A percentile compares a stretch with the other conserved stretches of the same genome.
phyloP scores from a whole-genome alignment of 345 rosid genomes.

The Crucihimalaya himalaica region DNA sequence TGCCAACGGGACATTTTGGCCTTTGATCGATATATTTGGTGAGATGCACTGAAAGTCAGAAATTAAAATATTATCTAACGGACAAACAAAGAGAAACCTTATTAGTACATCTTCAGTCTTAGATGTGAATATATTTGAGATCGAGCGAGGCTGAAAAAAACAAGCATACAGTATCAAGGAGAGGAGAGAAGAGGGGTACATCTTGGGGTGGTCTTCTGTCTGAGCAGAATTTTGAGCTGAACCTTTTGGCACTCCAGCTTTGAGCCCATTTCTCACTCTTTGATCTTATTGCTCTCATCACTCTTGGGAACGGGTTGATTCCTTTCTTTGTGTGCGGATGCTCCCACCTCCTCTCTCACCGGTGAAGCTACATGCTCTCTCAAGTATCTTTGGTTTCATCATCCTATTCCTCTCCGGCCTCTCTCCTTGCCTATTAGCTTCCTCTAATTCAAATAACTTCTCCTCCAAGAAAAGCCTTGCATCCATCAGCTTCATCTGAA shows the following conservation, averaged over 20 bases:
- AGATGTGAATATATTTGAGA: not conserved
- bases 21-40: no score
- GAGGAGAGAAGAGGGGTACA: slow-evolving; percentile 25
- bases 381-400: slow-evolving; percentile 30
- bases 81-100: slow-evolving; percentile 7
- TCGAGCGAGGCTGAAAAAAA: not conserved
- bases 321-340: slow-evolving; percentile 81
- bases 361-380: slow-evolving; percentile 32
- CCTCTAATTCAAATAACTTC: slow-evolving; percentile 59
- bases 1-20: no score
- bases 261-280: slow-evolving; percentile 70
- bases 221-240: slow-evolving; percentile 73
- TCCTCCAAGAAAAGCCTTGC: slow-evolving; percentile 74
- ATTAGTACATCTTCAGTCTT: not conserved
- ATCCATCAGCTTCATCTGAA: slow-evolving; percentile 84
- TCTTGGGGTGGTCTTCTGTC: slow-evolving; percentile 49
- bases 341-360: no score
- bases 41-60: no score
- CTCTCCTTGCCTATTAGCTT: slow-evolving; percentile 28
- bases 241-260: slow-evolving; percentile 82
- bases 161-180: slow-evolving; percentile 19
- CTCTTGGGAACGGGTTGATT: slow-evolving; percentile 69
- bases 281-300: slow-evolving; percentile 67
- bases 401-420: slow-evolving; percentile 28
- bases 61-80: not conserved